Conservation (phyloP, 345 rosid genomes). For the Rhodamnia rubescens region DNA sequence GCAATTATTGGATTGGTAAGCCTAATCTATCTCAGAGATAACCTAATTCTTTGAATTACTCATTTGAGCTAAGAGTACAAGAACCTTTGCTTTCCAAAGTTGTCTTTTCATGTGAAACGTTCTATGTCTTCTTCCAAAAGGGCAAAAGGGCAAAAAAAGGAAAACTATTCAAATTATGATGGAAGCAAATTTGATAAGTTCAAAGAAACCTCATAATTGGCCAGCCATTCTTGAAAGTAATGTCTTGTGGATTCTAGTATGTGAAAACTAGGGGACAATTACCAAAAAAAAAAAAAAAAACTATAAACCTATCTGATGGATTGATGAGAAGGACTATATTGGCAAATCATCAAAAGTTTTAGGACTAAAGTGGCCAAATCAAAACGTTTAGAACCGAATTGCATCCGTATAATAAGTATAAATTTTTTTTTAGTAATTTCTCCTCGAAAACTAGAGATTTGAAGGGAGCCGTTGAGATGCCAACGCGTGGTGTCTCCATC, state of each 20-base stretch:
- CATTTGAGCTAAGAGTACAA: background rate
- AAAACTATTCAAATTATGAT: background rate
- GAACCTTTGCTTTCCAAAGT: background rate
- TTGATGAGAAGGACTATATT: background rate
- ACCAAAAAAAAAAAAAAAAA: background rate
- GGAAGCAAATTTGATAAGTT: background rate
- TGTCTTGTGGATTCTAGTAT: background rate
- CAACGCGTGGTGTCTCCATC: rapidly evolving
- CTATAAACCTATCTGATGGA: background rate
- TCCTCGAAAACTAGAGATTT: background rate
- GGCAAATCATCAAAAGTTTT: background rate
- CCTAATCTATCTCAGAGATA: background rate
- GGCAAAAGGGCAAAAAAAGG: background rate
- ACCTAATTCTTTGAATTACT: background rate
- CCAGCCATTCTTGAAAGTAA: background rate
- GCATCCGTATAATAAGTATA: background rate
- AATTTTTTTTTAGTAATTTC: background rate
- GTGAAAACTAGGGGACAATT: background rate
- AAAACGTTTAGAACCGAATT: background rate
- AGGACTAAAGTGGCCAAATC: too few species aligned
- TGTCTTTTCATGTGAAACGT: background rate
- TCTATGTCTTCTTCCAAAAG: background rate
- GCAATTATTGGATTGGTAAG: background rate
- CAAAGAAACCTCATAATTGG: background rate
- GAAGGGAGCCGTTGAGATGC: background rate